A percentile compares a stretch with the other conserved stretches of the same genome.
These are phyloP conservation scores for Huntiella omanensis DNA, from an alignment of 2,329 filamentous ascomycete species.

Conservation along the genomic window DNA sequence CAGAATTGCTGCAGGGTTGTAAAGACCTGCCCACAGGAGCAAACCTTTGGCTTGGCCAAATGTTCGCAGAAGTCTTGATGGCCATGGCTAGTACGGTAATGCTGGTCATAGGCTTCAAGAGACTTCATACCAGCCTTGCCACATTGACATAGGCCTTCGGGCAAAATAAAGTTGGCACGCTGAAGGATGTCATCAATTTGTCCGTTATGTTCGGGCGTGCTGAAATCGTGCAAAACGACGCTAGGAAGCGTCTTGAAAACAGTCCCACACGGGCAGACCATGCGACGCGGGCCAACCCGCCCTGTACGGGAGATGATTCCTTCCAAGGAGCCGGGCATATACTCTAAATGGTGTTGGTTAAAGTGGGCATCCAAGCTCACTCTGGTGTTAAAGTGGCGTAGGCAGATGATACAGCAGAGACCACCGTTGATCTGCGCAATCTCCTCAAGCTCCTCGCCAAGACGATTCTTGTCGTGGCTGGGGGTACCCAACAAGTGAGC, in stretches of 20 bases:
- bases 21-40: slow-evolving; percentile 3
- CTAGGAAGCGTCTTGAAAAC: neutral
- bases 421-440: neutral
- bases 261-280: neutral
- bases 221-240: slow-evolving; percentile 3
- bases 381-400: neutral
- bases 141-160: neutral
- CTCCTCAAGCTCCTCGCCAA: neutral
- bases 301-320: neutral
- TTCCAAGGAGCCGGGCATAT: neutral
- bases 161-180: neutral
- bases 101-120: slow-evolving; percentile 2
- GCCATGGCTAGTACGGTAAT: slow-evolving; percentile 1
- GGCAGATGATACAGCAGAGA: neutral
- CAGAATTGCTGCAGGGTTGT: slow-evolving; percentile 3
- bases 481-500: neutral
- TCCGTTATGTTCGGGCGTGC: neutral
- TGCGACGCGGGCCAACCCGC: neutral
- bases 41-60: neutral
- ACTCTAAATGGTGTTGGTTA: slow-evolving; percentile 2
- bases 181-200: neutral
- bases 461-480: neutral
- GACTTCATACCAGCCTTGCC: neutral
- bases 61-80: neutral
- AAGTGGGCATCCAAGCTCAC: neutral